These are phyloP conservation scores for Agroathelia rolfsii DNA, from an alignment of 1,284 basidiomycete genomes.

Conservation along the genomic window DNA sequence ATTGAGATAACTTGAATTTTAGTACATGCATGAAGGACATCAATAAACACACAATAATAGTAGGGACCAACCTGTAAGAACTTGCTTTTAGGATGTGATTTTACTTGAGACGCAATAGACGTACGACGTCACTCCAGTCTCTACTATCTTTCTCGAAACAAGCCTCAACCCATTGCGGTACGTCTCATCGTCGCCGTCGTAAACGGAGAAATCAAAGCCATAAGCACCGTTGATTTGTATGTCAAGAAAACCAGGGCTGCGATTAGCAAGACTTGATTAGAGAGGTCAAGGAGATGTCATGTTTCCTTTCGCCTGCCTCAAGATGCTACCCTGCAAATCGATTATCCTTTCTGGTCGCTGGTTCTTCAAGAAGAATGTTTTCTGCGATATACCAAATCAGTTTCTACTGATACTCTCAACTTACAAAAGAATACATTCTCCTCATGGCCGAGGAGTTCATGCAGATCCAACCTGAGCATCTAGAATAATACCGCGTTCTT, in stretches of 20 bases:
- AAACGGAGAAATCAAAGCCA: conserved; percentile 82
- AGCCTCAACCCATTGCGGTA: conserved; percentile 63
- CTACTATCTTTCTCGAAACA: conserved; percentile 68
- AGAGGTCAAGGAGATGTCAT: conserved; percentile 1
- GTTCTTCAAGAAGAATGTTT: conserved; percentile 54
- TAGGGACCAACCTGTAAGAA: conserved; percentile 59
- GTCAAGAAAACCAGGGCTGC: conserved; percentile 69
- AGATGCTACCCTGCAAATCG: conserved; percentile 62
- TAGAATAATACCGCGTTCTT: conserved; percentile 55
- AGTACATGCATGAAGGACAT: conserved; percentile 1
- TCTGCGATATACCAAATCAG: conserved; percentile 26
- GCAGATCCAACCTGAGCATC: conserved; percentile 51
- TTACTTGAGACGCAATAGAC: conserved; percentile 22
- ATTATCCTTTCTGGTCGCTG: conserved; percentile 54
- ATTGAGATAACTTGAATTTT: conserved; percentile 4
- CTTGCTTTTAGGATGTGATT: conserved; percentile 1
- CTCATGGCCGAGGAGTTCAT: neutral
- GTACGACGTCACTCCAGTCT: conserved; percentile 83
- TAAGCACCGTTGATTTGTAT: conserved; percentile 85
- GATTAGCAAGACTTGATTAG: neutral
- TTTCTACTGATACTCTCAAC: conserved; percentile 9
- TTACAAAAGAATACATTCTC: no score
- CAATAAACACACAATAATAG: conserved; percentile 57
- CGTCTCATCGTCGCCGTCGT: conserved; percentile 54
- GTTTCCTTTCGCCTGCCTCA: no score